These are phyloP conservation scores for Acer campestre DNA, from an alignment of 345 rosid species.

Conservation along the genomic window DNA sequence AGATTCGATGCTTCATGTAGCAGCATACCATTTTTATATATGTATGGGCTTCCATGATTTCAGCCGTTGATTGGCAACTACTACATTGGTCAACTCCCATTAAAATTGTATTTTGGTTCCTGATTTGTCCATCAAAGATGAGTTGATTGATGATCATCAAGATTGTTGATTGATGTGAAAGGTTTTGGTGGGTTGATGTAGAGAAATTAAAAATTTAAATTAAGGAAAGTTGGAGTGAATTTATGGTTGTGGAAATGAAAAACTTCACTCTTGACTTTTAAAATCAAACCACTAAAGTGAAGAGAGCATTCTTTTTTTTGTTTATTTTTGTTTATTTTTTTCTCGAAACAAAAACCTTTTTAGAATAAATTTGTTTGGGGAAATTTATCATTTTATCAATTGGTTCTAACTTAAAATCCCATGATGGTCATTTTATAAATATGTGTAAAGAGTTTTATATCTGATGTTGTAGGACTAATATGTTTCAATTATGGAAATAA, in stretches of 20 bases:
- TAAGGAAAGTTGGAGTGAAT: not conserved
- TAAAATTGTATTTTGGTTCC: not conserved
- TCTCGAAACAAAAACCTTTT: no score
- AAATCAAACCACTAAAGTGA: not conserved
- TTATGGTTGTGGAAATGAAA: not conserved
- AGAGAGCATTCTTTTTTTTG: no score
- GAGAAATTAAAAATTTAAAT: not conserved
- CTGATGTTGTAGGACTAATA: no score
- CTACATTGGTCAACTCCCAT: not conserved
- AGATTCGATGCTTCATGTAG: not conserved
- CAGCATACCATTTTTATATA: not conserved
- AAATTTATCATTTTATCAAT: no score
- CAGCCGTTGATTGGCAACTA: conserved; percentile 13
- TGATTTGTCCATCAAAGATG: not conserved
- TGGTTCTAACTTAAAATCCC: no score
- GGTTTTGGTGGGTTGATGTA: not conserved
- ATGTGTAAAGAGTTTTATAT: no score
- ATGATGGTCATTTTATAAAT: no score
- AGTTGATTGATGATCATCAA: not conserved
- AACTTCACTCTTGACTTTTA: not conserved
- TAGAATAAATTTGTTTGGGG: no score
- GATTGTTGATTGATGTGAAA: not conserved
- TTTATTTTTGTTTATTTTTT: no score
- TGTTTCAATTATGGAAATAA: no score
- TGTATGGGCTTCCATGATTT: not conserved